These are phyloP conservation scores for barrel medic (Medicago truncatula) DNA, from an alignment of 306 rosid genomes.

Conservation along the genomic window MtrunA17r5.0-ANR NC_053045.1:54371501-54372000, in stretches of 20 bases:
- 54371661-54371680: constrained; percentile 5
- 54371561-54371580: not conserved
- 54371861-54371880: constrained; percentile 83
- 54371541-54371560: not conserved
- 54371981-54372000: constrained; percentile 47
- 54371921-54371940: constrained; percentile 61
- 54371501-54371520: constrained; percentile 2
- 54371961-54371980: constrained; percentile 40
- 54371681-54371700: constrained; percentile 22
- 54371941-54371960: constrained; percentile 34
- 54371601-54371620: constrained; percentile 16
- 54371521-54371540: constrained; percentile 16
- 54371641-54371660: not conserved
- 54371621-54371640: constrained; percentile 26
- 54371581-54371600: not conserved
- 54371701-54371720: constrained; percentile 16
- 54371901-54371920: constrained; percentile 91
- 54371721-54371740: constrained; percentile 3
- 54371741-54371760: not conserved
- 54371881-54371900: constrained; percentile 91
- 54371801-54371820: not conserved
- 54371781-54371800: constrained; percentile 25
- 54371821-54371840: constrained; percentile 31
- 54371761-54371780: constrained; percentile 1
- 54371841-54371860: constrained; percentile 47